Evolutionary conservation across 225 moss, liverwort and hornwort genomes (phyloP).

Genomic region (Antitrichia curtipendula): DNA sequence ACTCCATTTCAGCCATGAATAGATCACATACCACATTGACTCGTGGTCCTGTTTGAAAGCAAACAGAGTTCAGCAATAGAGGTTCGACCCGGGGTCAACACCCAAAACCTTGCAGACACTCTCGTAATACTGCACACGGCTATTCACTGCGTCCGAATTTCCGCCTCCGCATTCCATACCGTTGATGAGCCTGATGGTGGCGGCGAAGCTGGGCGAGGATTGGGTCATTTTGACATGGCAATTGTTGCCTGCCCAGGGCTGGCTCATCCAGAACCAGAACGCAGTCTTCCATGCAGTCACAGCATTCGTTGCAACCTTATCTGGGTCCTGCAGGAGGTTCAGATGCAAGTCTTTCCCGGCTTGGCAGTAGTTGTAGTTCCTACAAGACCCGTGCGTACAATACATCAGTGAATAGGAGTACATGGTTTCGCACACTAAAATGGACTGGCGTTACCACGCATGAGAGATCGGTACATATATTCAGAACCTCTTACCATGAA

Average conservation of each 20-base stretch:
- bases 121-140: neutral
- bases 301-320: neutral
- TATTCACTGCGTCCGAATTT: neutral
- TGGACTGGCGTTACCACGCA: neutral
- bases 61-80: neutral
- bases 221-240: neutral
- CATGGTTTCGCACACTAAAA: neutral
- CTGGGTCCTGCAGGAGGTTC: neutral
- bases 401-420: neutral
- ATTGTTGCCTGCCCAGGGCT: neutral
- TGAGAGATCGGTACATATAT: neutral
- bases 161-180: neutral
- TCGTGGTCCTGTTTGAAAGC: neutral
- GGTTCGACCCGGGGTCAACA: neutral
- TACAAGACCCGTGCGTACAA: neutral
- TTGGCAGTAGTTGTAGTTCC: neutral
- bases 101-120: neutral
- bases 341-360: neutral
- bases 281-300: neutral
- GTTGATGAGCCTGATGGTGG: neutral
- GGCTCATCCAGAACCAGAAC: neutral
- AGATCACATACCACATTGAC: neutral
- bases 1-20: neutral
- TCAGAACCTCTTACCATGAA: neutral
- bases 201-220: neutral